Percentiles rank a stretch among this genome's conserved stretches.
Conservation (phyloP, 345 rosid genomes). For the Syzygium oleosum region DNA sequence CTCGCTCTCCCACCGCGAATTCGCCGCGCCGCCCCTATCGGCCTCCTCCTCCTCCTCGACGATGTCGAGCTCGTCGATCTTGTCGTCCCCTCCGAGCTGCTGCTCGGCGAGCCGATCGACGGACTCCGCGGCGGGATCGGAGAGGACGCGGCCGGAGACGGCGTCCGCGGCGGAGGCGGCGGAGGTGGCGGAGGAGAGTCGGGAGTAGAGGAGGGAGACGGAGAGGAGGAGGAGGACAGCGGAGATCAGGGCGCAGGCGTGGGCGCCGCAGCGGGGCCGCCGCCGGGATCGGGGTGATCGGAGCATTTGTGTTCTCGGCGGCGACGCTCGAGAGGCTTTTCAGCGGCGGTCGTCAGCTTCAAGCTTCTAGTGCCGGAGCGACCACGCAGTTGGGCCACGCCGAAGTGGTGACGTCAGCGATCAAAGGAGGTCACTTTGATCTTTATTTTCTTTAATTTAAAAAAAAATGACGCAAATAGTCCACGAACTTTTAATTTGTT, state of each 20-base stretch:
- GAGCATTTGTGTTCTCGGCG: conserved; percentile 12
- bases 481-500: too few relatives aligned
- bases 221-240: conserved; percentile 80
- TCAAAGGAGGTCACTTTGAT: rapidly evolving
- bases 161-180: conserved; percentile 9
- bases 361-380: neutral
- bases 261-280: conserved; percentile 70
- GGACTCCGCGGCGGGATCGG: conserved; percentile 41
- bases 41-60: conserved; percentile 25
- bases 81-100: conserved; percentile 26
- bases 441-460: neutral
- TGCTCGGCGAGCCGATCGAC: neutral
- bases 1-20: neutral
- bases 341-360: neutral
- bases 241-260: conserved; percentile 55
- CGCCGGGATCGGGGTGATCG: conserved; percentile 60
- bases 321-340: neutral
- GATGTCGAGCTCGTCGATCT: conserved; percentile 78
- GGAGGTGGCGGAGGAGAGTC: conserved; percentile 51
- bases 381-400: neutral
- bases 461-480: neutral
- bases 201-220: conserved; percentile 76
- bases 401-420: neutral
- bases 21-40: conserved; percentile 8
- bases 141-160: conserved; percentile 33